A percentile compares a stretch with the other conserved stretches of the same genome.
phyloP scores from a whole-genome alignment of 2,329 filamentous ascomycete genomes.

The Arthrobotrys sinensis region DNA sequence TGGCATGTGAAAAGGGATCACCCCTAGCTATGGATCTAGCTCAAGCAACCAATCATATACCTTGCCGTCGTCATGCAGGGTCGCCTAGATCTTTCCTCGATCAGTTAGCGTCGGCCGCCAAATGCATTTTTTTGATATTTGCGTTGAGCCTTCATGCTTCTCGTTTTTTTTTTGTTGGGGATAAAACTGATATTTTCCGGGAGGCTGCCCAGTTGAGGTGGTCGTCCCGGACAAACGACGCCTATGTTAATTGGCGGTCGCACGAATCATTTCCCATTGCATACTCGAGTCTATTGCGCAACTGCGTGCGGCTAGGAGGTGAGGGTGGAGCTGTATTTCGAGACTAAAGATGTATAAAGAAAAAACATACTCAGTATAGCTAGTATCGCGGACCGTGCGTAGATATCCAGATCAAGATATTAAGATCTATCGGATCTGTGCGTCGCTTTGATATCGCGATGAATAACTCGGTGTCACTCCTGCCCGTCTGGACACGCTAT shows the following conservation, averaged over 20 bases:
- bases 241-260: slow-evolving; percentile 15
- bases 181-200: slow-evolving; percentile 38
- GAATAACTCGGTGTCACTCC: slow-evolving; percentile 1
- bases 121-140: slow-evolving; percentile 28
- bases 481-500: slow-evolving; percentile 16
- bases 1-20: slow-evolving; percentile 49
- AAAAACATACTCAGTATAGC: too few relatives aligned
- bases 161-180: slow-evolving; percentile 50
- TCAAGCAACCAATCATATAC: slow-evolving; percentile 35
- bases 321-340: background rate
- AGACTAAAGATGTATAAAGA: too few relatives aligned
- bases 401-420: background rate
- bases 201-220: slow-evolving; percentile 27
- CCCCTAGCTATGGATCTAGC: slow-evolving; percentile 30
- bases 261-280: slow-evolving; percentile 28
- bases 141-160: slow-evolving; percentile 40
- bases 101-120: slow-evolving; percentile 45
- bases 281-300: slow-evolving; percentile 6
- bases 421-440: background rate
- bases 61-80: slow-evolving; percentile 55
- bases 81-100: slow-evolving; percentile 52
- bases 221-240: slow-evolving; percentile 21
- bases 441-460: background rate
- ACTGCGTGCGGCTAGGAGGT: background rate
- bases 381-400: background rate